These are phyloP conservation scores for Plasmodium gonderi DNA, from an alignment of 169 alveolate genomes.

Conservation along the genomic window DNA sequence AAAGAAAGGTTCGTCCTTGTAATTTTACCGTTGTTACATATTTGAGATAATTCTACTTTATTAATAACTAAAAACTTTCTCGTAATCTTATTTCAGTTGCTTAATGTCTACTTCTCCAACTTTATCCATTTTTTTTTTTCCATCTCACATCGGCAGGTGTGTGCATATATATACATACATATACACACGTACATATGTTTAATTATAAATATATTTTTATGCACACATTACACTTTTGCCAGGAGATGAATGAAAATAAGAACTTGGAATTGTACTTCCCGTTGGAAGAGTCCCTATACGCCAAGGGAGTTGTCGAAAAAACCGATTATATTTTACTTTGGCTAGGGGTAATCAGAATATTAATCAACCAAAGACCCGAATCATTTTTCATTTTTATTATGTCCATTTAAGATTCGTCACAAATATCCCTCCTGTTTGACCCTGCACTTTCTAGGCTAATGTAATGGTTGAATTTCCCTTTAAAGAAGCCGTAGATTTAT, in stretches of 20 bases:
- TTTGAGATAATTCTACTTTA: neutral
- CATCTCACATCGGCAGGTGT: neutral
- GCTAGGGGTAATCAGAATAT: slow-evolving; percentile 86
- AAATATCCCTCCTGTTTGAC: neutral
- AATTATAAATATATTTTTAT: neutral
- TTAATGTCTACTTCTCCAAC: neutral
- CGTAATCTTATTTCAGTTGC: neutral
- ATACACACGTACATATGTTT: neutral
- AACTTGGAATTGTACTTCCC: slow-evolving; percentile 76
- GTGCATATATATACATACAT: neutral
- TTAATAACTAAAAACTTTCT: neutral
- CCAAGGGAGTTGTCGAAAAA: slow-evolving; percentile 87
- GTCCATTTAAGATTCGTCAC: neutral
- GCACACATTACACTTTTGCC: neutral
- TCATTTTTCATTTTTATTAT: slow-evolving; percentile 7
- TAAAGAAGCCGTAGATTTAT: slow-evolving; percentile 88
- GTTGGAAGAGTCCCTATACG: slow-evolving; percentile 87
- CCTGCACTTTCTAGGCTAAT: slow-evolving; percentile 84
- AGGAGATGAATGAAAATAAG: slow-evolving; percentile 47
- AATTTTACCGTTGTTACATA: neutral
- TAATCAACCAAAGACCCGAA: neutral
- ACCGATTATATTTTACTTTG: slow-evolving; percentile 87
- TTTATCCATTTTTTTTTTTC: neutral
- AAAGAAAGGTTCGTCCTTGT: slow-evolving; percentile 65
- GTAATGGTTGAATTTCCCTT: slow-evolving; percentile 90